Evolutionary conservation across 2,329 filamentous ascomycete genomes (phyloP), one percentile per base, ranked within the genome.

Genomic region (Microsporum audouinii): DNA sequence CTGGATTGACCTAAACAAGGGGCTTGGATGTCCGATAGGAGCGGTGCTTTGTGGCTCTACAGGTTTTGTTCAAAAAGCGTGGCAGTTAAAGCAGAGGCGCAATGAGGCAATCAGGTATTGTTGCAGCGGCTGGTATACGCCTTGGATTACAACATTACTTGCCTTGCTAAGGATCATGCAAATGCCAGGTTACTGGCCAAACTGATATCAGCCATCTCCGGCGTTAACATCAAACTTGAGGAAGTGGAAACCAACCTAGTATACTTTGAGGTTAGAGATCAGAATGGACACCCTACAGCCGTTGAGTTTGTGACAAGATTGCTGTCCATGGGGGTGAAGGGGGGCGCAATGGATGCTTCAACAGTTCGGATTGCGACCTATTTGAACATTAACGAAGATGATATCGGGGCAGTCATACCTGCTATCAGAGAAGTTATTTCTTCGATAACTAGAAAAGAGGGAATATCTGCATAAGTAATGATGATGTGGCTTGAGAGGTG

Each of bases 1-100:
- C 7, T 86, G 79, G 63, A 74, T 91, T 39, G 90, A 87, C 70
- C 88, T 91, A 67, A 85, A 82, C 62, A 91, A 91, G 70, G 88
- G 87, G 0, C 79, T 91, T 0, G 88, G 88, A 2, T 88, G 88
- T 0, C 88, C 88, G 0, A 83, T 90, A 38, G 88, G 88, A 1
- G 84, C 82, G 66, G 82, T 91, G 38, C 72, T 91, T 2, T 59
- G 57, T 49, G 57, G 57, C 8, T 59, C 57, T 1, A 17, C 57
- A 17, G 38, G 29, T 33, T 59, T 59, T 29, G 49, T 59, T 31
- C 36, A 49, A n/a, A n/a, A 59, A 8, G 39, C 57, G 8, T 47
- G 57, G 38, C 31, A 17, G 12, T 23, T 59, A 6, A 59, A 59
- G 38, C 57, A 59, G 43, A 31, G 57, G 57, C 10, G 39, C 41